Base-by-base conservation (phyloP, 257 asterid species). In the Sherardia arvensis region DNA sequence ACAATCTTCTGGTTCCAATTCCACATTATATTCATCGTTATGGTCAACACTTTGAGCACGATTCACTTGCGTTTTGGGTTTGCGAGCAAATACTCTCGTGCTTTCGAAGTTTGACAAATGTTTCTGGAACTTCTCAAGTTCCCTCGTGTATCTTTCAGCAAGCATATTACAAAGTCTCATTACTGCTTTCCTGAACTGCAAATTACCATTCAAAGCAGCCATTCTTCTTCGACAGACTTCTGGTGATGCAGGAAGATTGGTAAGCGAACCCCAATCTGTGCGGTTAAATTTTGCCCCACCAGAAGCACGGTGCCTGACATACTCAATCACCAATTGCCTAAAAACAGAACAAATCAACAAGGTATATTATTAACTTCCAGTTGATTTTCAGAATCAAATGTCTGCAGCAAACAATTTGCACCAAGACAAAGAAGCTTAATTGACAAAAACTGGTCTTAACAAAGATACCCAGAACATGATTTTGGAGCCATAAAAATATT, bases 221-320 rank as follows among this genome's bases (percentile, higher is more conserved):
- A 92, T 89, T 85, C 99, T 86, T 79, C 99, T 78, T 81, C 74
- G 85, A 81, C 99, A 85, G 79, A 83, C 62, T 59, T 73, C 75
- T 65, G 91, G 95, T 57, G 94, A 81, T 20, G 94, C 97, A 23
- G 99, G 99, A 59, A 92, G 95, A 81, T 81, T 82, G 65, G 76
- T 64, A 72, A 92, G 76, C 17, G 94, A 77, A 67, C 64, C 70
- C 97, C 97, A 92, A 72, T 82, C 82, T 49, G 77, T 80, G 62
- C 97, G 90, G 76, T 85, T 81, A 79, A 75, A 82, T 36, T 84
- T 85, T 67, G 91, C 87, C 66, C 99, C 99, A 66, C 74, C 83
- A 77, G 84, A 79, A 77, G 95, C 95, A 78, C 97, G 85, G 72
- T 79, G 65, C 78, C 80, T 85, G 75, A 80, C 84, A 77, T 92